Percentiles rank a stretch among this genome's conserved stretches.
Evolutionary conservation across 257 asterid genomes (phyloP).

Genomic region (Coffea eugenioides): DNA sequence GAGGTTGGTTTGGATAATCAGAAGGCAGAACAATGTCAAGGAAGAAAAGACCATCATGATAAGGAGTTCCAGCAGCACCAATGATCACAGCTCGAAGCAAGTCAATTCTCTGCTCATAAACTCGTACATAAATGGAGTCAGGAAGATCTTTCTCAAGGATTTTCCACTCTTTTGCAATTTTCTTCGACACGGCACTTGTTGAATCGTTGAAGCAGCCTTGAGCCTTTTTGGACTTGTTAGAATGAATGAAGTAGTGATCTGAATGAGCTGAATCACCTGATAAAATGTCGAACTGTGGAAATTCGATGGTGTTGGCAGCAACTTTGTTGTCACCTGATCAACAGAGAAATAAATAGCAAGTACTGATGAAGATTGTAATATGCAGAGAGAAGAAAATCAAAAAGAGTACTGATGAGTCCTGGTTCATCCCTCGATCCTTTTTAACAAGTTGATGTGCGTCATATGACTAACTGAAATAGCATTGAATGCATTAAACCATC

Average conservation of each 20-base stretch:
- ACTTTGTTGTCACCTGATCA: slow-evolving; percentile 18
- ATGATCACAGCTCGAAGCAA: slow-evolving; percentile 63
- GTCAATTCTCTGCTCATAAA: slow-evolving; percentile 50
- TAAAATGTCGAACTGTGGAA: slow-evolving; percentile 39
- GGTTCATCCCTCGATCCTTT: background rate
- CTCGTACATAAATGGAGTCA: slow-evolving; percentile 49
- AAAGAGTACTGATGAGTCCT: background rate
- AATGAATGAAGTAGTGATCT: slow-evolving; percentile 34
- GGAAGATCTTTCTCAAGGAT: slow-evolving; percentile 51
- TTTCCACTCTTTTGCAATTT: slow-evolving; percentile 58
- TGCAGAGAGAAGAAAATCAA: background rate
- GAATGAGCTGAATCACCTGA: slow-evolving; percentile 33
- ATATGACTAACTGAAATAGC: background rate
- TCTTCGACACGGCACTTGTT: slow-evolving; percentile 7
- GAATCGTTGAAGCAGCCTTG: slow-evolving; percentile 13
- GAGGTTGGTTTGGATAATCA: slow-evolving; percentile 52
- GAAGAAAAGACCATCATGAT: slow-evolving; percentile 71
- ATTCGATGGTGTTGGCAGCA: slow-evolving; percentile 12
- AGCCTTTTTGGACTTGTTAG: slow-evolving; percentile 9
- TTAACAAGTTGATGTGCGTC: background rate
- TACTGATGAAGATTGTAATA: background rate
- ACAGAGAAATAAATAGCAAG: background rate
- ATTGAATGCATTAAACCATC: background rate
- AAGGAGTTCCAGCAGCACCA: slow-evolving; percentile 57
- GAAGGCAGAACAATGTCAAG: slow-evolving; percentile 55